Conservation (phyloP, 805 yeast genomes). For the Wickerhamiella azyma region DNA sequence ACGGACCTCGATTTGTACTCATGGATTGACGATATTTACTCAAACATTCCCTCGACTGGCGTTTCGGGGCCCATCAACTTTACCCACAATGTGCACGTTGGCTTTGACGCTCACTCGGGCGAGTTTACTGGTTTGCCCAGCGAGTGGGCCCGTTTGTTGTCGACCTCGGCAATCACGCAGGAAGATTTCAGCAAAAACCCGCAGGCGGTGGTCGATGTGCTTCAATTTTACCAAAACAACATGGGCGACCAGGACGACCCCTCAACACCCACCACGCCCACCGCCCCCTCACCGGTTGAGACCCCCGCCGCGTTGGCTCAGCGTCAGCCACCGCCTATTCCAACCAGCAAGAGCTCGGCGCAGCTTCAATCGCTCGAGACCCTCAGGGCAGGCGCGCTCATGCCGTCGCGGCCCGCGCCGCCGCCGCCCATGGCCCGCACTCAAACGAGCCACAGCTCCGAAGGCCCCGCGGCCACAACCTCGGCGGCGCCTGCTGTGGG, state of each 20-base stretch:
- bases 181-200: slow-evolving; percentile 86
- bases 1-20: slow-evolving; percentile 66
- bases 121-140: slow-evolving; percentile 84
- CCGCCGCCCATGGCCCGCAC: slow-evolving; percentile 8
- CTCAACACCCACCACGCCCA: not conserved
- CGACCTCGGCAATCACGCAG: slow-evolving; percentile 75
- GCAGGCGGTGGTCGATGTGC: slow-evolving; percentile 84
- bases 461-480: not conserved
- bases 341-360: slow-evolving; percentile 1
- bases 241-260: slow-evolving; percentile 15
- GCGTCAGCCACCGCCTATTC: slow-evolving; percentile 13
- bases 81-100: slow-evolving; percentile 92
- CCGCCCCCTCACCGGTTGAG: not conserved
- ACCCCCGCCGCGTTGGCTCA: not conserved
- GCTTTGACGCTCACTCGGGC: slow-evolving; percentile 71
- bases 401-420: slow-evolving; percentile 10
- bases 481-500: slow-evolving; percentile 3
- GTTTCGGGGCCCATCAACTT: slow-evolving; percentile 91
- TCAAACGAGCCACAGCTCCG: not conserved
- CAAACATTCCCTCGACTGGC: slow-evolving; percentile 29
- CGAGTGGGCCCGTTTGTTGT: slow-evolving; percentile 76
- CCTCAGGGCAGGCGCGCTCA: slow-evolving; percentile 2
- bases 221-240: slow-evolving; percentile 48
- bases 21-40: slow-evolving; percentile 77
- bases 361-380: slow-evolving; percentile 7